Evolutionary conservation across 2,329 filamentous ascomycete species (phyloP).

Genomic region (Ceratocystis diversiconidia): DNA sequence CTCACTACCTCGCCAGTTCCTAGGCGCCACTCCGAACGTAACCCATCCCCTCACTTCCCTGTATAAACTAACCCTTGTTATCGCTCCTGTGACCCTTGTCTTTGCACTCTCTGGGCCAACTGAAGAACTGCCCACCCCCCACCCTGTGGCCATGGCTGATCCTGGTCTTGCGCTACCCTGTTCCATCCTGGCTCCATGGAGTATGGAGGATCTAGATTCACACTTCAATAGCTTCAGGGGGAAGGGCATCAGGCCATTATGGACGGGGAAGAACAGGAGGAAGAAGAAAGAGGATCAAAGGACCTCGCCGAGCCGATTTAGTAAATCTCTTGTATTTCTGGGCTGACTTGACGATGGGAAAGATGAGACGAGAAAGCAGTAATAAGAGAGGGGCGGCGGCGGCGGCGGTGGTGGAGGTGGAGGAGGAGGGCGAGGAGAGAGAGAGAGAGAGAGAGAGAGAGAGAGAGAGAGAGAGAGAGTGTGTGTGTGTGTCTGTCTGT

Average conservation of each 20-base stretch:
- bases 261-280: background rate
- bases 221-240: background rate
- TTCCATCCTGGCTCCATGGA: background rate
- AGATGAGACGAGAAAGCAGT: background rate
- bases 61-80: background rate
- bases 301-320: background rate
- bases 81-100: background rate
- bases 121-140: background rate
- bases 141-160: background rate
- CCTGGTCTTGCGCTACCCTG: background rate
- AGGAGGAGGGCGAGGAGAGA: no score
- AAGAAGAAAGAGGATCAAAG: background rate
- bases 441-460: no score
- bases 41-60: background rate
- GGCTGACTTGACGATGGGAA: background rate
- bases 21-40: conserved; percentile 9
- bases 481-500: no score
- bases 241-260: background rate
- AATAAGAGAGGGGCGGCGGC: background rate
- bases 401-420: no score
- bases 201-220: background rate
- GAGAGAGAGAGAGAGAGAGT: background rate
- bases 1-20: background rate
- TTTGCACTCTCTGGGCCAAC: background rate
- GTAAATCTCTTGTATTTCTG: conserved; percentile 2